A percentile compares a stretch with the other conserved stretches of the same genome.
These are phyloP conservation scores for Kwoniella europaea DNA, from an alignment of 768 basidiomycete genomes.

Conservation along the genomic window DNA sequence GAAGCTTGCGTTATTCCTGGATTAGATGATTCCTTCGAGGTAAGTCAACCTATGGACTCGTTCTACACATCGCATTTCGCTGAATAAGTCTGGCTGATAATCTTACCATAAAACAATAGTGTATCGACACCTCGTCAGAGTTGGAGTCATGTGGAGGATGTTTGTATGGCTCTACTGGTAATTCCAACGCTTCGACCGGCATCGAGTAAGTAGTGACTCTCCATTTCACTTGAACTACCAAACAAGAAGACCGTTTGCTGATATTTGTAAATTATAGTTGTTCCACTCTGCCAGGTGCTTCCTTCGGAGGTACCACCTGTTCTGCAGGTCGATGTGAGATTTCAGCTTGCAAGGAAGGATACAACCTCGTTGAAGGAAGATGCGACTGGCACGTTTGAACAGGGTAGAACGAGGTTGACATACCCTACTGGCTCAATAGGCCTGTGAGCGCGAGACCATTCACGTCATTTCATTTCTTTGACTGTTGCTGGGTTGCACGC, in stretches of 20 bases:
- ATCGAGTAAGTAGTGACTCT: background rate
- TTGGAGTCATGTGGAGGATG: constrained; percentile 4
- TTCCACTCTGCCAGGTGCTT: background rate
- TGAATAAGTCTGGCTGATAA: no score
- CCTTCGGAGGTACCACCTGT: constrained; percentile 4
- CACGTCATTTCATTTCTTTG: no score
- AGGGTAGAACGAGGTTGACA: no score
- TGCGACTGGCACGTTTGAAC: background rate
- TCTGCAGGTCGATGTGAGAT: constrained; percentile 1
- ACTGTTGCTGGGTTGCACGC: no score
- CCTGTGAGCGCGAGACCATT: no score
- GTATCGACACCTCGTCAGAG: constrained; percentile 2
- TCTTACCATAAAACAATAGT: background rate
- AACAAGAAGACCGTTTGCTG: no score
- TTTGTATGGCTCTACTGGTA: background rate
- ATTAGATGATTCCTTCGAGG: constrained; percentile 1
- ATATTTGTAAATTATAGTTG: background rate
- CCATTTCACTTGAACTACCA: no score
- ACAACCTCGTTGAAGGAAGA: background rate
- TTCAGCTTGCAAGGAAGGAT: background rate
- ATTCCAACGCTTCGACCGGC: background rate
- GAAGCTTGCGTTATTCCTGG: background rate
- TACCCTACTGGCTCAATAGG: no score
- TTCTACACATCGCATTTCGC: no score
- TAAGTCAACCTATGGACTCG: background rate